Evolutionary conservation across 106 monocot genomes (phyloP), one percentile per base, ranked within the genome.

Genomic region (Dendrobium catenatum): DNA sequence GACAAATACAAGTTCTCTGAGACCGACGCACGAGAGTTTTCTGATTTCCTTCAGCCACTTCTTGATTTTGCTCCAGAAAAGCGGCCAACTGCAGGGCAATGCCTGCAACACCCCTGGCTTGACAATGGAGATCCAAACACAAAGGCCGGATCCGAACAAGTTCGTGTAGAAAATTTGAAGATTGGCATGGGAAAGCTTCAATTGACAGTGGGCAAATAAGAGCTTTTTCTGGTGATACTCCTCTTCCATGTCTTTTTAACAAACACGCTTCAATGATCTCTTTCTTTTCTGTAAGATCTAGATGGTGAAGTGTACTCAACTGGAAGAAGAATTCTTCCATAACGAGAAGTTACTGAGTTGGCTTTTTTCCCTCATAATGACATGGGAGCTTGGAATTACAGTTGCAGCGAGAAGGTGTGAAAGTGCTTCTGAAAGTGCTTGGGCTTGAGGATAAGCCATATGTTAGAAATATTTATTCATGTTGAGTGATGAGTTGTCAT

Each of bases 11-110:
- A 89, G 19, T 94, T 98, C 40, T 68, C 90, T 2, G 84, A 86
- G 15, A 26, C 79, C 26, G 97, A 94, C 56, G 97, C 92, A 16
- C 66, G 29, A 9, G 83, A 81, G 29, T 88, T 94, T 79, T 81
- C 91, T 26, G 68, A 94, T 10, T 94, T 98, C 83, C 89, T 98
- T 67, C 77, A 77, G 55, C 92, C 97, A 33, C 86, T 94, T 33
- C 88, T 98, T 33, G 84, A 98, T 79, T 98, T 92, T 79, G 82
- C 83, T 16, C 94, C 97, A 7, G 97, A 98, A 72, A 89, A 91
- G 74, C 79, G 94, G 77, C 92, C 97, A 27, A 83, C 90, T 9
- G 97, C 97, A 55, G 85, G 81, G 47, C 75, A 87, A 41, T 94
- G 91, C 79, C 85, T 94, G 41, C 79, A 88, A 51, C 92, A 98